phyloP scores from a whole-genome alignment of 108 stramenopile species.

The Mayamaea pseudoterrestris region DNA sequence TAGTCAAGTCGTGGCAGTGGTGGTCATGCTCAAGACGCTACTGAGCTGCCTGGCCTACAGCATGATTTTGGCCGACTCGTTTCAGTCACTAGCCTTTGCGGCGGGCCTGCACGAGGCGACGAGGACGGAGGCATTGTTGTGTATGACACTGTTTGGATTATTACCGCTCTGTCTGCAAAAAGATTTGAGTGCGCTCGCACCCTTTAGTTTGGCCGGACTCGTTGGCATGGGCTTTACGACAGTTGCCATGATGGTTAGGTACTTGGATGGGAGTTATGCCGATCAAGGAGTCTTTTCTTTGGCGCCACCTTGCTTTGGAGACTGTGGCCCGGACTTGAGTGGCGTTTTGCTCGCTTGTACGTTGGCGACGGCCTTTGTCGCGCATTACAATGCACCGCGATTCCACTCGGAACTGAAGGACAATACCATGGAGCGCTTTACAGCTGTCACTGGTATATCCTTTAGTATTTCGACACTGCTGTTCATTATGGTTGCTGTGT shows the following conservation, averaged over 20 bases:
- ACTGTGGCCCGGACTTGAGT: slow-evolving; percentile 6
- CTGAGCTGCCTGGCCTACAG: slow-evolving; percentile 79
- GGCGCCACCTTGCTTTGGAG: slow-evolving; percentile 48
- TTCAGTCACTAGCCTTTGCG: slow-evolving; percentile 44
- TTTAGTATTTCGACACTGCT: slow-evolving; percentile 48
- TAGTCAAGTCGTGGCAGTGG: slow-evolving; percentile 63
- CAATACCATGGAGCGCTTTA: slow-evolving; percentile 62
- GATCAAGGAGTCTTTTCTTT: slow-evolving; percentile 23
- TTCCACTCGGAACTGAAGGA: slow-evolving; percentile 83
- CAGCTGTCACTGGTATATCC: slow-evolving; percentile 55
- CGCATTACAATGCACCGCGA: slow-evolving; percentile 90
- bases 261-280: slow-evolving; percentile 37
- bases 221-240: slow-evolving; percentile 79
- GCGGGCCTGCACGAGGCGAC: slow-evolving; percentile 31
- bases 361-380: slow-evolving; percentile 76
- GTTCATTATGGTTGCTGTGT: slow-evolving; percentile 23
- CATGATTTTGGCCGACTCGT: slow-evolving; percentile 91
- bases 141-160: slow-evolving; percentile 53
- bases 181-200: slow-evolving; percentile 64
- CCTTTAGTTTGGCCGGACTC: slow-evolving; percentile 73
- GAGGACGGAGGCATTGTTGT: slow-evolving; percentile 32
- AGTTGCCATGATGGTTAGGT: slow-evolving; percentile 60
- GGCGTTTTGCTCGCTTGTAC: slow-evolving; percentile 62
- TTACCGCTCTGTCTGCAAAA: slow-evolving; percentile 86
- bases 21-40: slow-evolving; percentile 76